Conservation (phyloP, 2,329 filamentous ascomycete species). For the Sclerotinia trifoliorum region DNA sequence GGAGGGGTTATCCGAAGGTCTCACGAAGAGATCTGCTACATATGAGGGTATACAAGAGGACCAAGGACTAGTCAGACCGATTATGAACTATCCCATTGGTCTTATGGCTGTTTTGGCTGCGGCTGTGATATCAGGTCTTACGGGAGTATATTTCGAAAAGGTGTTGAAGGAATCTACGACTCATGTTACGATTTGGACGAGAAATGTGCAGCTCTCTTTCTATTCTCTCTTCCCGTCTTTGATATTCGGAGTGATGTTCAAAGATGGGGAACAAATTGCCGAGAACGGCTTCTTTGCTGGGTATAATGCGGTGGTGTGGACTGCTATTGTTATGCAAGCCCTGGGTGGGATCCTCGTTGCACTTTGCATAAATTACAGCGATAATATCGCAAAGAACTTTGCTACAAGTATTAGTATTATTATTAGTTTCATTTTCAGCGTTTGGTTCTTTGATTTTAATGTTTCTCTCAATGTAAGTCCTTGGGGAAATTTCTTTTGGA, state of each 20-base stretch:
- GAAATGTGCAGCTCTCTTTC: constrained; percentile 91
- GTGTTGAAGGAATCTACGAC: constrained; percentile 81
- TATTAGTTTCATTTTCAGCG: constrained; percentile 79
- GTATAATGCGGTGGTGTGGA: constrained; percentile 91
- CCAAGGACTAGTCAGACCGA: constrained; percentile 47
- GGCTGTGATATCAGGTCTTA: constrained; percentile 77
- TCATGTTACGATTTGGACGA: constrained; percentile 81
- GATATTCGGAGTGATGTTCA: constrained; percentile 80
- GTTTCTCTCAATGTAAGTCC: constrained; percentile 68
- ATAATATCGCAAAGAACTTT: constrained; percentile 93
- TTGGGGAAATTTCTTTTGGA: neutral
- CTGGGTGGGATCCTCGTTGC: constrained; percentile 81
- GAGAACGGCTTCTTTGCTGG: constrained; percentile 90
- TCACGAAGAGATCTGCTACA: constrained; percentile 75
- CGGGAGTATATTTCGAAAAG: constrained; percentile 87
- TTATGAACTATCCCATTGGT: constrained; percentile 77
- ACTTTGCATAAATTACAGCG: constrained; percentile 76
- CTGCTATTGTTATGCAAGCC: constrained; percentile 78
- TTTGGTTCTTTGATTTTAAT: constrained; percentile 79
- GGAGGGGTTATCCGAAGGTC: constrained; percentile 45
- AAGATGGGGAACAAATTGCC: constrained; percentile 80
- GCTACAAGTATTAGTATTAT: constrained; percentile 91
- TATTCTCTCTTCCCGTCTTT: constrained; percentile 91
- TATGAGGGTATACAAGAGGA: constrained; percentile 83
- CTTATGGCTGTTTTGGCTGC: constrained; percentile 75